Evolutionary conservation across 2,329 filamentous ascomycete genomes (phyloP), one percentile per base, ranked within the genome.

Genomic region (Neonectria coccinea): DNA sequence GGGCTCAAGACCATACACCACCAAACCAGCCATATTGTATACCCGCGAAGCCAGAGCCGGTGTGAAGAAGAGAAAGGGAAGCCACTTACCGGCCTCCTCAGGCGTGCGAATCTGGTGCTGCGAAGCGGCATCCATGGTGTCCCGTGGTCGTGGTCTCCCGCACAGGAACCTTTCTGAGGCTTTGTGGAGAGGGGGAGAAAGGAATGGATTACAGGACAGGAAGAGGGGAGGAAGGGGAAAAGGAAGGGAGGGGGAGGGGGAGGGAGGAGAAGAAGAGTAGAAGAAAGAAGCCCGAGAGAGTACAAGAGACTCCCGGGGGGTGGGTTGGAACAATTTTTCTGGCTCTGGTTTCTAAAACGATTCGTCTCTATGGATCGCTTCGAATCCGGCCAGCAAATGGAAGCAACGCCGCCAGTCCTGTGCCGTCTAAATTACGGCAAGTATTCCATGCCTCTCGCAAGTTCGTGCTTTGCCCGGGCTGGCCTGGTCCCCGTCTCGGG

Each of bases 71-170:
- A 58, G 42, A 42, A 42, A 86, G 27, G 29, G 29, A 1, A 18
- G 55, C 10, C 25, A 58, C 86, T 75, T 84, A 89, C 88, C 87
- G 70, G 88, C 88, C 83, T 89, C 87, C 81, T 88, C 85, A 76
- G 87, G 84, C 79, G 86, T 88, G 75, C 83, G 83, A 76, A 89
- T 84, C 77, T 78, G 75, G 70, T 80, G 75, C 68, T 73, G 70
- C 58, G 70, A 59, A 64, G 75, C 73, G 71, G 75, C 72, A 67
- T 82, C 81, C 83, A 84, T 85, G 56, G 69, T 78, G 57, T 72
- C 70, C 72, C 69, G 67, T 74, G 67, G 69, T 68, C 66, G 73
- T 71, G 66, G 66, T 62, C 48, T 65, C 53, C 59, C 47, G 56
- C 55, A 67, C 55, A 66, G 63, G 55, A 58, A 60, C 50, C 55